Conservation (phyloP, 2,329 filamentous ascomycete species). For the Cladosporium cucumerinum region DNA sequence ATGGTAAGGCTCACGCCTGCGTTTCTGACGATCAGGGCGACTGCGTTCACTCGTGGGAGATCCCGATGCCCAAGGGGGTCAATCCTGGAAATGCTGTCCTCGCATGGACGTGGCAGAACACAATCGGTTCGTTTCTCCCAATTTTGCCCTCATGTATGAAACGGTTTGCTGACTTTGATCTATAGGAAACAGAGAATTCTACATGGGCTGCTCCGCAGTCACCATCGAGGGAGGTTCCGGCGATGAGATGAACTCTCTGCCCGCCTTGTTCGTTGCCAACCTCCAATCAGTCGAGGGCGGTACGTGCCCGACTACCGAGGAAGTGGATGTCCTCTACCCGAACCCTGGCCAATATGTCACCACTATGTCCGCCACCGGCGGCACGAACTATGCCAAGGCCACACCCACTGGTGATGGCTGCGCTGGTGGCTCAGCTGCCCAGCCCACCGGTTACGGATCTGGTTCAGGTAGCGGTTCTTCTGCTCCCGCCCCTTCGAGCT, state of each 20-base stretch:
- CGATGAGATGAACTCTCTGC: constrained; percentile 52
- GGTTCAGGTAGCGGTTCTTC: too few species aligned
- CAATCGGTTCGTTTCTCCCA: too few species aligned
- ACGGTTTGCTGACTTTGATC: too few species aligned
- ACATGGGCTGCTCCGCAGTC: constrained; percentile 91
- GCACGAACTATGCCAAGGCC: constrained; percentile 23
- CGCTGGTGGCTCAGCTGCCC: constrained; percentile 21
- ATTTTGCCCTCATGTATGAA: too few species aligned
- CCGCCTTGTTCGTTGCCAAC: constrained; percentile 72
- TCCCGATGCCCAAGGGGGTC: constrained; percentile 67
- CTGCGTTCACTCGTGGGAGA: constrained; percentile 59
- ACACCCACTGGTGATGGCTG: too few species aligned
- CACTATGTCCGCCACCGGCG: constrained; percentile 27
- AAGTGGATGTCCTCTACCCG: constrained; percentile 68
- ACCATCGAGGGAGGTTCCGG: constrained; percentile 58
- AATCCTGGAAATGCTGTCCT: constrained; percentile 74
- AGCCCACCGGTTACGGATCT: constrained; percentile 18
- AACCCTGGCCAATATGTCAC: constrained; percentile 61
- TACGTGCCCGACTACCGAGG: constrained; percentile 45
- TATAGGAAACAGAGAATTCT: constrained; percentile 97
- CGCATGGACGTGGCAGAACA: constrained; percentile 95
- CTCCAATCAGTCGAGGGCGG: constrained; percentile 39
- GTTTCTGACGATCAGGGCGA: too few species aligned
- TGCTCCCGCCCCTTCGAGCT: too few species aligned
- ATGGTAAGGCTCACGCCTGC: too few species aligned